Evolutionary conservation across 768 basidiomycete genomes (phyloP), one percentile per base, ranked within the genome.

Genomic region (Lactifluus piperatus): DNA sequence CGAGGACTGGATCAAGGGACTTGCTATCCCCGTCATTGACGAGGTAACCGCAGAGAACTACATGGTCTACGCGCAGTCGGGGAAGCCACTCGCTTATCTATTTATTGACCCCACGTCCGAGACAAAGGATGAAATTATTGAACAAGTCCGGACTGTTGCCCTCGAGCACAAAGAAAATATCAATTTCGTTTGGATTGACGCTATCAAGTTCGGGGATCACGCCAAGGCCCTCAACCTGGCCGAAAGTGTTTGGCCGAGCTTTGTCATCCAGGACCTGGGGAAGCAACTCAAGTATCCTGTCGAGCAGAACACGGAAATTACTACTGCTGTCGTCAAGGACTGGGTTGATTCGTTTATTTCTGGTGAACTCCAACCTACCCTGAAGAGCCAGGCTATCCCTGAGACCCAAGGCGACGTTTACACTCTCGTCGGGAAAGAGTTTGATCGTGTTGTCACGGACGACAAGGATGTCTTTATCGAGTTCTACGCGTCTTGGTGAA

Each of bases 111-210:
- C 94, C 30, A 71, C 80, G 45, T 78, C 81, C 59, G 81, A 83
- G 64, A 77, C 78, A 59, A 84, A 81, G 65, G 79, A 89, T 14
- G 76, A 77, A 30, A 72, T 85, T 50, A 80, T 95, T 63, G 83
- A 83, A 26, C 72, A 77, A 41, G 70, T 97, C 65, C 83, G 78
- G 65, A 85, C 91, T 9, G 71, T 95, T 53, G 97, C 97, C 7
- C 75, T 83, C 53, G 82, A 85, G 69, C 83, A 82, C 78, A 92
- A 90, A 74, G 80, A 84, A 66, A 85, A 91, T 74, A 68, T 98
- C 70, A 97, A 97, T 84, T 97, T 97, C 71, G 95, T 98, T 62
- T 95, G 86, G 85, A 98, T 99, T 66, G 97, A 99, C 71, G 94
- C 92, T 24, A 75, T 87, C 75, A 93, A 94, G 72, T 99, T 94